phyloP scores from a whole-genome alignment of 352 stramenopile species.

The Paralagenidium karlingii region DNA sequence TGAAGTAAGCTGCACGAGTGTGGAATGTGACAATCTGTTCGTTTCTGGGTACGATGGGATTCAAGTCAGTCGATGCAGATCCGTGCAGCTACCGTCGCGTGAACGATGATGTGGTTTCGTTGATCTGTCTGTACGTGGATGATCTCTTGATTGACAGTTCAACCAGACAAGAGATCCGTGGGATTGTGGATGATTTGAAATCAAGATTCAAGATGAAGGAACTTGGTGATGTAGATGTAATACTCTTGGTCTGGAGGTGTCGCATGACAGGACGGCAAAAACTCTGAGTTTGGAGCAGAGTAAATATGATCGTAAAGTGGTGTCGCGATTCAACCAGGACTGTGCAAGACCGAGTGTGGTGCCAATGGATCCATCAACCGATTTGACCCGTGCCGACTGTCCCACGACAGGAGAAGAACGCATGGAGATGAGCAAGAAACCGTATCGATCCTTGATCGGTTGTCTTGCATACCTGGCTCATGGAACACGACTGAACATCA shows the following conservation, averaged over 20 bases:
- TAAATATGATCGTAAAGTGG: no score
- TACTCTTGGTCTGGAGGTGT: background rate
- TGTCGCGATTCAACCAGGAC: background rate
- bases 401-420: background rate
- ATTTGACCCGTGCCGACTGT: background rate
- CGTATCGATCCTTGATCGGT: background rate
- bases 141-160: background rate
- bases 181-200: background rate
- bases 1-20: slow-evolving; percentile 16
- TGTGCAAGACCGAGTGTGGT: background rate
- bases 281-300: background rate
- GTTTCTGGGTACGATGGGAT: slow-evolving; percentile 3
- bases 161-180: background rate
- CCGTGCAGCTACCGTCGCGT: background rate
- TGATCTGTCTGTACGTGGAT: background rate
- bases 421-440: no score
- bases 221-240: background rate
- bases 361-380: background rate
- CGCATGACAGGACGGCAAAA: background rate
- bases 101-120: background rate
- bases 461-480: background rate
- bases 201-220: background rate
- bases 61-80: background rate
- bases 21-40: slow-evolving; percentile 14
- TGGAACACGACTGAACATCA: background rate